Base-by-base conservation (phyloP, 73 alveolate genomes). In the Paramecium biaurelia region DNA sequence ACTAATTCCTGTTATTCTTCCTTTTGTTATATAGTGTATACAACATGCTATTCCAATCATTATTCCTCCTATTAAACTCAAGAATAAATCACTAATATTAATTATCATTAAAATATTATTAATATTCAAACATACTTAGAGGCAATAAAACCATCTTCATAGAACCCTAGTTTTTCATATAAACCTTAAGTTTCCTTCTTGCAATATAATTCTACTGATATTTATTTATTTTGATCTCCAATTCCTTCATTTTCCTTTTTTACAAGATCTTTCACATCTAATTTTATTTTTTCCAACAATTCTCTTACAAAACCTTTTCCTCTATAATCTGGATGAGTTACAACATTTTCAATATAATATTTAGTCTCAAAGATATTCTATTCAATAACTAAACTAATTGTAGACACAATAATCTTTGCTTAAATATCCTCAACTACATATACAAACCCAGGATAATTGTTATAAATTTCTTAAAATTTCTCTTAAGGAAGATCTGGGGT, bases 391-490 rank as follows among this genome's bases (percentile, higher is more conserved):
- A 79, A 20, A 47, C 76, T 43, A 1, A 41, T 47, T 4, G 90
- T 37, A 12, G 90, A 41, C 1, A 35, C 90, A 20, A 79, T 79
- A 43, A 41, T 9, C 12, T 79, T 79, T 11, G 20, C 8, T 20
- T 41, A n/a, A 32, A 37, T 43, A 74, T 74, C 87, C 35, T 74
- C 87, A 37, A 74, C 45, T 79, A 79, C 90, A 79, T 43, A 79
- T 5, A 47, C 74, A 23, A 18, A 24, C 0, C 90, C 90, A 42
- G 90, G 90, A 35, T 79, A 79, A 10, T 79, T 79, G 8, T 23
- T 11, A 43, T 24, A 18, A 12, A 79, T 79, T 43, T 43, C 49
- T 8, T 47, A 20, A 79, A 79, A 79, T 79, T 79, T 26, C 42
- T 79, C 72, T 1, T 20, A 38, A 2, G 74, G n/a, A 9, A 79